Evolutionary conservation across 2,329 filamentous ascomycete genomes (phyloP).

Genomic region (Paecilomyces dactylethromorphus): DNA sequence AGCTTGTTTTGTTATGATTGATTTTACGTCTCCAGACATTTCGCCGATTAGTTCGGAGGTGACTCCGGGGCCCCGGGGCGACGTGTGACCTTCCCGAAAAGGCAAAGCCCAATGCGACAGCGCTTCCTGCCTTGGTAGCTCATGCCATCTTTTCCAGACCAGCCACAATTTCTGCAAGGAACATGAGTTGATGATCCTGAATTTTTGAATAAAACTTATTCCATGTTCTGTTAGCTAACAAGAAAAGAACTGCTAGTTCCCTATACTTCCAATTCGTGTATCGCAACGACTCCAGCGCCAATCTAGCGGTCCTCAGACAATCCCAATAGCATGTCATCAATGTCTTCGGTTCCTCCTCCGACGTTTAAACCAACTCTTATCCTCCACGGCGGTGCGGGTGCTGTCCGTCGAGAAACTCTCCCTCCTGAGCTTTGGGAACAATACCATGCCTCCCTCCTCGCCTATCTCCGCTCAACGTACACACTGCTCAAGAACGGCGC

Average conservation of each 20-base stretch:
- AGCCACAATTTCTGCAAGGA: background rate
- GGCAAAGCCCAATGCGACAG: background rate
- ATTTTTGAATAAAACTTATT: background rate
- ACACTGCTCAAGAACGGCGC: slow-evolving; percentile 37
- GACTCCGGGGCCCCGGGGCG: background rate
- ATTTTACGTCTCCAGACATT: background rate
- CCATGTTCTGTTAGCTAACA: background rate
- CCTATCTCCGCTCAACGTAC: slow-evolving; percentile 50
- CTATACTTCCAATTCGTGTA: background rate
- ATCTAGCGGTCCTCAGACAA: background rate
- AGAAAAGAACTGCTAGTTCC: background rate
- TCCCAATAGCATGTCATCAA: background rate
- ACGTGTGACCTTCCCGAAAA: background rate
- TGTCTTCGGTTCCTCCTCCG: background rate
- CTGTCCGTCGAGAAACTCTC: slow-evolving; percentile 56
- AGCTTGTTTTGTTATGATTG: slow-evolving; percentile 2
- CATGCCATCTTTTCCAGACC: background rate
- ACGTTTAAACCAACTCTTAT: slow-evolving; percentile 53
- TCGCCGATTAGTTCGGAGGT: background rate
- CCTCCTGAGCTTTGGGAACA: slow-evolving; percentile 51
- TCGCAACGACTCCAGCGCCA: background rate
- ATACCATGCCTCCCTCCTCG: slow-evolving; percentile 56
- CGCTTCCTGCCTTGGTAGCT: background rate
- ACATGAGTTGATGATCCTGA: background rate
- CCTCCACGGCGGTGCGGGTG: slow-evolving; percentile 68